phyloP scores from a whole-genome alignment of 2,329 filamentous ascomycete species.

The Pseudogymnoascus sp. region DNA sequence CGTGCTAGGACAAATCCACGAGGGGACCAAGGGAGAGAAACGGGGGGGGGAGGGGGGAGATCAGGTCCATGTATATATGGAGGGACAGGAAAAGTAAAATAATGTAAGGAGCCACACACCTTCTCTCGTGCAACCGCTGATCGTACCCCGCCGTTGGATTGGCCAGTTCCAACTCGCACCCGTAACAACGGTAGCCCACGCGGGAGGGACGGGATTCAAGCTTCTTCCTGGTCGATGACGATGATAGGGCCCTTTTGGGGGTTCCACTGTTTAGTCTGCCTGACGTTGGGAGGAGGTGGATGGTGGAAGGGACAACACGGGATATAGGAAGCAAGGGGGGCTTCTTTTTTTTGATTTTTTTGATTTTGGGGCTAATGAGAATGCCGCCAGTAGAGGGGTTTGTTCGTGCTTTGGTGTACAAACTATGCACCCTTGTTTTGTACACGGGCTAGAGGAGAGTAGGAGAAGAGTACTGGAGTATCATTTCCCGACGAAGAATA shows the following conservation, averaged over 20 bases:
- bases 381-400: background rate
- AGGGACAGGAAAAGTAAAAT: background rate
- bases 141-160: slow-evolving; percentile 4
- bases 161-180: background rate
- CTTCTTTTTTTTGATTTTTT: background rate
- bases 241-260: background rate
- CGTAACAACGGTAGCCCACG: slow-evolving; percentile 6
- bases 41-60: background rate
- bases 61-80: slow-evolving; percentile 2
- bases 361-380: slow-evolving; percentile 4
- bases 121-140: background rate
- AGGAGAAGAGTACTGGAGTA: background rate
- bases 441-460: background rate
- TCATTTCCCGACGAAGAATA: background rate
- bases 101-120: slow-evolving; percentile 2
- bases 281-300: slow-evolving; percentile 1
- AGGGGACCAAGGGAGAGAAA: background rate
- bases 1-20: background rate
- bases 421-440: background rate
- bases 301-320: background rate
- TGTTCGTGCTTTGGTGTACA: background rate
- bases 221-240: slow-evolving; percentile 5
- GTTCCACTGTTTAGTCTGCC: background rate
- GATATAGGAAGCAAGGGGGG: slow-evolving; percentile 1
- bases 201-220: slow-evolving; percentile 5